Conservation (phyloP, 2,329 filamentous ascomycete species). For the Arthrobotrys musiformis region DNA sequence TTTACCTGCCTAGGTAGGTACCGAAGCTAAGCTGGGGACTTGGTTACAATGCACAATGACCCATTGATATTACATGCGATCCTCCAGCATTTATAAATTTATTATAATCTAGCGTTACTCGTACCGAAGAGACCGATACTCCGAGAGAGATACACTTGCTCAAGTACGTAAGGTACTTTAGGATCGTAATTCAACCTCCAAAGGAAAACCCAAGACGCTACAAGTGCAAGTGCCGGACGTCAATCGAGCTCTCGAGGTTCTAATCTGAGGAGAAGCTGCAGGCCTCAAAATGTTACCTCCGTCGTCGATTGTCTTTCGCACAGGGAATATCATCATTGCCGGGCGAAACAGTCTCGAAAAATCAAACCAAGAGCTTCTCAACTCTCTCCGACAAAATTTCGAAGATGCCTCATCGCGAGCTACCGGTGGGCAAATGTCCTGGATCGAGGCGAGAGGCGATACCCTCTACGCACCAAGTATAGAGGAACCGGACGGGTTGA, state of each 20-base stretch:
- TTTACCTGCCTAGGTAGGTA: too few species aligned
- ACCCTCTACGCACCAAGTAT: slow-evolving; percentile 34
- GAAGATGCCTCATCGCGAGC: slow-evolving; percentile 65
- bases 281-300: slow-evolving; percentile 59
- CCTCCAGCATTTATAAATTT: too few species aligned
- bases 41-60: too few species aligned
- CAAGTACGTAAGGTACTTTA: too few species aligned
- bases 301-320: slow-evolving; percentile 42
- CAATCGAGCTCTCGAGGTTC: not conserved
- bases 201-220: too few species aligned
- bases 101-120: too few species aligned
- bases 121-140: too few species aligned
- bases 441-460: slow-evolving; percentile 59
- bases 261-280: not conserved
- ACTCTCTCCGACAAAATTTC: slow-evolving; percentile 86
- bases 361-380: slow-evolving; percentile 92
- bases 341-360: slow-evolving; percentile 80
- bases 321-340: slow-evolving; percentile 83
- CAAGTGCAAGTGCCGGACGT: too few species aligned
- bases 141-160: too few species aligned
- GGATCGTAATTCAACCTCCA: too few species aligned
- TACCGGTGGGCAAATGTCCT: slow-evolving; percentile 54
- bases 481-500: slow-evolving; percentile 71
- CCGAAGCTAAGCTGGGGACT: too few species aligned
- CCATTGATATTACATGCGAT: too few species aligned